Evolutionary conservation across 257 asterid genomes (phyloP).

Genomic region (Solanum pennellii): DNA sequence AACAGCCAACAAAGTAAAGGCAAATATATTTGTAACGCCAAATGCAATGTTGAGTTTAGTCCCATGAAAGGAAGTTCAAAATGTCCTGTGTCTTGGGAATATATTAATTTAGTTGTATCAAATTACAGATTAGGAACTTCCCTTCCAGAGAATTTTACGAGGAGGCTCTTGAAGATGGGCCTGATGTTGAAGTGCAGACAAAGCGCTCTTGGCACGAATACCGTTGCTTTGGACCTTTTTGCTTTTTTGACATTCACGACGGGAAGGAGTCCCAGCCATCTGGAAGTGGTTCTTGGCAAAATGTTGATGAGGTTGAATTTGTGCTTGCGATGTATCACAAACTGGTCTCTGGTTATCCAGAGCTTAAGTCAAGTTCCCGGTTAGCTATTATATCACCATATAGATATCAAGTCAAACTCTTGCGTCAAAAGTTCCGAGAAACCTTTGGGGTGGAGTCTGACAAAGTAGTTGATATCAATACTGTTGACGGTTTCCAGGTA

Average conservation of each 20-base stretch:
- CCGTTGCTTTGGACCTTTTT: constrained; percentile 92
- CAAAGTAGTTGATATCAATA: constrained; percentile 76
- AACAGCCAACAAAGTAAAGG: neutral
- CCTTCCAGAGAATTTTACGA: constrained; percentile 93
- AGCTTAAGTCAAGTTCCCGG: constrained; percentile 71
- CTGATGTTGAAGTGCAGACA: constrained; percentile 54
- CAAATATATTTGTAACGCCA: neutral
- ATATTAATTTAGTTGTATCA: neutral
- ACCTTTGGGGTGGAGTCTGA: constrained; percentile 71
- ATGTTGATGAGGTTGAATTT: constrained; percentile 85
- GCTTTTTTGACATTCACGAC: constrained; percentile 85
- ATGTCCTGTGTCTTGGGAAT: neutral
- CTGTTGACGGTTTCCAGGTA: constrained; percentile 98
- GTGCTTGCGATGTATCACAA: constrained; percentile 54
- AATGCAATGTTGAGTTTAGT: neutral
- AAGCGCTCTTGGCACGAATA: constrained; percentile 65
- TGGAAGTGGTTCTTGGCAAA: constrained; percentile 79
- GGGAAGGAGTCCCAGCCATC: constrained; percentile 70
- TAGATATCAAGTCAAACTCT: constrained; percentile 69
- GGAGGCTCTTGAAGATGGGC: constrained; percentile 78
- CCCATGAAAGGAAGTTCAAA: neutral
- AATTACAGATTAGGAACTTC: constrained; percentile 73
- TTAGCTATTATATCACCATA: constrained; percentile 91
- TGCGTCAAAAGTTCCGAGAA: constrained; percentile 49
- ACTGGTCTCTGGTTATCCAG: constrained; percentile 74